phyloP scores from a whole-genome alignment of 148 eudicot species.

The Polygonum maritimum region DNA sequence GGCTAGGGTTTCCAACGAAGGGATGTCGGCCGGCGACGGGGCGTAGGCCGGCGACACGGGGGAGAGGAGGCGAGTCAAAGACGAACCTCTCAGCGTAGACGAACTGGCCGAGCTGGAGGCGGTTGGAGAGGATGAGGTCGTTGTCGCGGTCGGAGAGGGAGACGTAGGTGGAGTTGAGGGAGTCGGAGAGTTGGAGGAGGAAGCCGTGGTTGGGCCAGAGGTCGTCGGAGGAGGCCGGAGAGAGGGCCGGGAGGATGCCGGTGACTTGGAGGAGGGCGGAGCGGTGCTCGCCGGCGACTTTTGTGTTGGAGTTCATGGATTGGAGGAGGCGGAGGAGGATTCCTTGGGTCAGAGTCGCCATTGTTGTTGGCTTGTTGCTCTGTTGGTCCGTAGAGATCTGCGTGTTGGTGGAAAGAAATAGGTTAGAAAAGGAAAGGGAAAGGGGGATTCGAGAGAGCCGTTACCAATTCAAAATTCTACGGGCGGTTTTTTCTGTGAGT shows the following conservation, averaged over 20 bases:
- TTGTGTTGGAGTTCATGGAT: conserved; percentile 51
- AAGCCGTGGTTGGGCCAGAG: conserved; percentile 68
- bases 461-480: not conserved
- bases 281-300: conserved; percentile 86
- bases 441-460: conserved; percentile 5
- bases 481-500: conserved; percentile 2
- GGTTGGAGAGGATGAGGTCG: conserved; percentile 67
- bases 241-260: conserved; percentile 62
- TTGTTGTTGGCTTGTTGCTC: conserved; percentile 11
- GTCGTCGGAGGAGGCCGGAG: conserved; percentile 30
- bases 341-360: conserved; percentile 90
- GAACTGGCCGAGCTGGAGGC: conserved; percentile 82
- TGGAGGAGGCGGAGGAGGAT: conserved; percentile 87
- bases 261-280: conserved; percentile 79
- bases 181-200: conserved; percentile 74
- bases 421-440: conserved; percentile 3
- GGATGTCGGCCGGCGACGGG: conserved; percentile 62
- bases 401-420: not conserved
- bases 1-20: conserved; percentile 55
- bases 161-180: conserved; percentile 73
- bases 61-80: conserved; percentile 43
- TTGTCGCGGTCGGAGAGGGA: conserved; percentile 53
- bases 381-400: not conserved
- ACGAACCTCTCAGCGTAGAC: conserved; percentile 59
- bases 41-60: conserved; percentile 48